Conservation (phyloP, 2,329 filamentous ascomycete species). For the Pseudogymnoascus sp. region DNA sequence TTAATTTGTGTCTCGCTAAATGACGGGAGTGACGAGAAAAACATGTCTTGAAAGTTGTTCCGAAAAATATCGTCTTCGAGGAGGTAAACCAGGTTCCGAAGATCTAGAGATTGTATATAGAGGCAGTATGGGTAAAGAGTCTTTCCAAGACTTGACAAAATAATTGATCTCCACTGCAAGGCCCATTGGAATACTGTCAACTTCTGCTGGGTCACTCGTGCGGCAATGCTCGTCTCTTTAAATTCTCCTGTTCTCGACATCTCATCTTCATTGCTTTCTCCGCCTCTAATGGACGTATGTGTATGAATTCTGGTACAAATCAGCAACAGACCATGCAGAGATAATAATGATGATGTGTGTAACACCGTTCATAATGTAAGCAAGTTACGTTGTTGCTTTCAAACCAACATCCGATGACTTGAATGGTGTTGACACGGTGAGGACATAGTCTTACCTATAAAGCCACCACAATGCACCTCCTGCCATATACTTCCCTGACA, state of each 20-base stretch:
- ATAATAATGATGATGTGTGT: neutral
- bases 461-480: slow-evolving; percentile 50
- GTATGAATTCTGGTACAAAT: slow-evolving; percentile 37
- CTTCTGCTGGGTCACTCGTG: slow-evolving; percentile 17
- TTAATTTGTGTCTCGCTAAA: slow-evolving; percentile 28
- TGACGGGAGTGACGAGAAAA: slow-evolving; percentile 31
- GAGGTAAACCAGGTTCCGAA: slow-evolving; percentile 51
- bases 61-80: slow-evolving; percentile 42
- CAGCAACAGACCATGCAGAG: slow-evolving; percentile 15
- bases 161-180: slow-evolving; percentile 58
- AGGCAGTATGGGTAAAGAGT: slow-evolving; percentile 62
- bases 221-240: slow-evolving; percentile 17
- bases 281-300: slow-evolving; percentile 35
- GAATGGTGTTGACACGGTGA: neutral
- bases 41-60: slow-evolving; percentile 25
- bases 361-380: neutral
- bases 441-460: slow-evolving; percentile 44
- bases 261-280: slow-evolving; percentile 37
- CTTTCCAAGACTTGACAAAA: slow-evolving; percentile 52
- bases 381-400: neutral
- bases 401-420: neutral
- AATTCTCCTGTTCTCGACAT: slow-evolving; percentile 14
- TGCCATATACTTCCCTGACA: slow-evolving; percentile 46
- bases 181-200: slow-evolving; percentile 42
- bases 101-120: slow-evolving; percentile 55